These are phyloP conservation scores for Eragrostis nindensis DNA, from an alignment of 176 grass and related monocot species.

Conservation along the genomic window DNA sequence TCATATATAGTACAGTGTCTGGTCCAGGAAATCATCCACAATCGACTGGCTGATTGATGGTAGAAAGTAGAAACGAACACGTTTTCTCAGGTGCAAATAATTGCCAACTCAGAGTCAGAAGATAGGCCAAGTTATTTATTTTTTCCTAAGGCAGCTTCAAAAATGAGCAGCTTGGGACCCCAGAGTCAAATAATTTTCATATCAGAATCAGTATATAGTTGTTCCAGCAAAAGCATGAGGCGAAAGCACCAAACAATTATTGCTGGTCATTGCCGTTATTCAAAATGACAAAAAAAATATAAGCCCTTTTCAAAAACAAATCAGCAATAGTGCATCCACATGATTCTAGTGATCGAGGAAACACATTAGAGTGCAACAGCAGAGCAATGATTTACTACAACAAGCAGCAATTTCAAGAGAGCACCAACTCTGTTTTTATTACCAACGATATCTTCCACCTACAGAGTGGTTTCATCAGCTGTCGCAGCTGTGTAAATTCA, in stretches of 20 bases:
- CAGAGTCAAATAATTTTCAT: neutral
- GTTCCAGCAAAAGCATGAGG: neutral
- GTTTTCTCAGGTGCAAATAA: slow-evolving; percentile 14
- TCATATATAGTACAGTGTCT: slow-evolving; percentile 3
- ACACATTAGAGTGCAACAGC: neutral
- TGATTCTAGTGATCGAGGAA: neutral
- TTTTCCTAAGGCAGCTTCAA: neutral
- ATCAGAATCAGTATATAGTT: neutral
- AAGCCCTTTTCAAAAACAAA: neutral
- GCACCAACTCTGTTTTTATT: neutral
- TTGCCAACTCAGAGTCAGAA: neutral
- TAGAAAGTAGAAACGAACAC: neutral
- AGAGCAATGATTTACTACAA: neutral
- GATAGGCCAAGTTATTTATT: neutral
- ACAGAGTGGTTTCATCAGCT: neutral
- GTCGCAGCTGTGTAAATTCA: slow-evolving; percentile 1
- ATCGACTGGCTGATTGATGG: neutral
- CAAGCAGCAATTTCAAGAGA: slow-evolving; percentile 13
- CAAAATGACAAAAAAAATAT: neutral
- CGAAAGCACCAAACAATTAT: neutral
- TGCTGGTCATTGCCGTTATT: neutral
- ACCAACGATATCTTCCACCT: neutral
- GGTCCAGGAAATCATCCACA: neutral
- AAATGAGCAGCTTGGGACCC: neutral
- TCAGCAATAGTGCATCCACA: neutral